Evolutionary conservation across 108 stramenopile genomes (phyloP).

Genomic region (Skeletonema costatum): DNA sequence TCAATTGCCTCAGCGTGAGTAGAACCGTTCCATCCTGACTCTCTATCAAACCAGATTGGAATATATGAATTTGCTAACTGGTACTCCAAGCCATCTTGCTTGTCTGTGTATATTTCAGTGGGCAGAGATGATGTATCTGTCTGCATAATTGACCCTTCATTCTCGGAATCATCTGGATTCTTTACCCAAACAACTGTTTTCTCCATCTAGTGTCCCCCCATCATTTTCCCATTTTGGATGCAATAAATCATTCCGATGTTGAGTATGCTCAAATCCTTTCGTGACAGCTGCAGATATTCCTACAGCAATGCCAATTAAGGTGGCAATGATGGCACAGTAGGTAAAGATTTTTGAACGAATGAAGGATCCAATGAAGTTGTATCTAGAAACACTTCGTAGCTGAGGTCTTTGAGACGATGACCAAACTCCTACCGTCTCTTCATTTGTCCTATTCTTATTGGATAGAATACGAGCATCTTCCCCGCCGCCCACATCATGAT

Average conservation of each 20-base stretch:
- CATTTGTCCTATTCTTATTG: background rate
- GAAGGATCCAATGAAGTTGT: background rate
- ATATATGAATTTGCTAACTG: background rate
- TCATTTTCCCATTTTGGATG: slow-evolving; percentile 14
- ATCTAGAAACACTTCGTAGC: background rate
- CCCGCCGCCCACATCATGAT: background rate
- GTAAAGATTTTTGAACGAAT: slow-evolving; percentile 1
- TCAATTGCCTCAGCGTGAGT: slow-evolving; percentile 27
- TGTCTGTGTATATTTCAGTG: background rate
- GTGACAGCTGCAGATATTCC: slow-evolving; percentile 3
- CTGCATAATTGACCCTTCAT: background rate
- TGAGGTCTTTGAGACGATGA: background rate
- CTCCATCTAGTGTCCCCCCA: background rate
- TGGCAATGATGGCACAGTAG: background rate
- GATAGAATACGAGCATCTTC: background rate
- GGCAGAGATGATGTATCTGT: background rate
- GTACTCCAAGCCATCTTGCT: background rate
- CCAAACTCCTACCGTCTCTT: slow-evolving; percentile 15
- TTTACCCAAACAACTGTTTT: background rate
- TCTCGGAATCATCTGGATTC: background rate
- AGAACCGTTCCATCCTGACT: slow-evolving; percentile 26
- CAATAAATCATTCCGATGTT: background rate
- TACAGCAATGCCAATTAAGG: background rate
- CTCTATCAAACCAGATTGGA: slow-evolving; percentile 21
- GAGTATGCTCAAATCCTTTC: slow-evolving; percentile 13